Evolutionary conservation across 108 stramenopile genomes (phyloP).

Genomic region (Tribonema minus): DNA sequence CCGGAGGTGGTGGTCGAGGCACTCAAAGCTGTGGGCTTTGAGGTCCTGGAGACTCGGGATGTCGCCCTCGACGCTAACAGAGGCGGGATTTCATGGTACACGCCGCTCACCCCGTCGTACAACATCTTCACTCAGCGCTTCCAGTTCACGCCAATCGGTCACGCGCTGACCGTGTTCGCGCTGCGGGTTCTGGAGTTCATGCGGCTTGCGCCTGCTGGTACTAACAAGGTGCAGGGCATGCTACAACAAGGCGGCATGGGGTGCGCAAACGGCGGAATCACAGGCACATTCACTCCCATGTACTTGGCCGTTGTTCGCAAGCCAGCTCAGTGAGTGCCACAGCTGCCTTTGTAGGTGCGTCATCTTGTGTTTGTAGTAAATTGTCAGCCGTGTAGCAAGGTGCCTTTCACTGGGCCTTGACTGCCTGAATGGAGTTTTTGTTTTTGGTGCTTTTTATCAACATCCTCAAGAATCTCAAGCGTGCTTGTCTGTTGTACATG

Average conservation of each 20-base stretch:
- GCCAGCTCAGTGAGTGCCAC: constrained; percentile 13
- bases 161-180: constrained; percentile 57
- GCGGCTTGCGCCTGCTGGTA: constrained; percentile 72
- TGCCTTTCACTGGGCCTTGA: too few species aligned
- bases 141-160: constrained; percentile 78
- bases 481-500: too few species aligned
- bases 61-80: constrained; percentile 58
- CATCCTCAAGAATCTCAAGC: too few species aligned
- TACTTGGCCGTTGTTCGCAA: constrained; percentile 80
- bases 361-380: too few species aligned
- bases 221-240: constrained; percentile 73
- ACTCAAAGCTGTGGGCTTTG: constrained; percentile 70
- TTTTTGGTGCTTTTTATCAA: too few species aligned
- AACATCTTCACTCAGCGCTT: constrained; percentile 79
- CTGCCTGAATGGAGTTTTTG: too few species aligned
- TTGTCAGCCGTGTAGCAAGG: too few species aligned
- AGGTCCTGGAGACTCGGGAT: constrained; percentile 69
- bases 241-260: constrained; percentile 78
- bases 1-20: constrained; percentile 64
- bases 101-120: constrained; percentile 73
- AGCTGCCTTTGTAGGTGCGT: neutral
- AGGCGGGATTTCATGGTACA: constrained; percentile 62
- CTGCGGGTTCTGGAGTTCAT: constrained; percentile 67
- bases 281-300: constrained; percentile 77
- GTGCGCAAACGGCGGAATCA: constrained; percentile 65